Conservation (phyloP, 208 protist genomes). For the Wallacemonas collosoma region DNA sequence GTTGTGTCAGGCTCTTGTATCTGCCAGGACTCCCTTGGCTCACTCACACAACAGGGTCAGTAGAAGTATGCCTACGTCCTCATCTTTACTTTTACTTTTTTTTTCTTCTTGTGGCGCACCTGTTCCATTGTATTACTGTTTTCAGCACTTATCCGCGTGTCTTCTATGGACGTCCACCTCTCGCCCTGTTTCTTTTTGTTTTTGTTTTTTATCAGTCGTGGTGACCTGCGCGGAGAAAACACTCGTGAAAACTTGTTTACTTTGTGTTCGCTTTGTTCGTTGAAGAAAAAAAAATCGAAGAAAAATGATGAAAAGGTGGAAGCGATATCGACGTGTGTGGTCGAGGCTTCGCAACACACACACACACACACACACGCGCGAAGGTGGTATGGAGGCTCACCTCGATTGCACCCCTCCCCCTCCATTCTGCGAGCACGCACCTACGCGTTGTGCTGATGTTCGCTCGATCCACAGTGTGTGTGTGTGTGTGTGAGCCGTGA, state of each 20-base stretch:
- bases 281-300: not conserved
- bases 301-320: not conserved
- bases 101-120: constrained; percentile 4
- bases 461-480: too few relatives aligned
- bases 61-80: not conserved
- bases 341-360: too few relatives aligned
- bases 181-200: constrained; percentile 1
- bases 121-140: not conserved
- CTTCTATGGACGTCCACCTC: too few relatives aligned
- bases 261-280: not conserved
- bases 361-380: too few relatives aligned
- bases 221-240: not conserved
- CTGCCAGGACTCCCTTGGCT: too few relatives aligned
- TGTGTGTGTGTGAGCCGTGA: too few relatives aligned
- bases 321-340: not conserved
- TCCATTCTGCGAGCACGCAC: too few relatives aligned
- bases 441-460: too few relatives aligned
- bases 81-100: constrained; percentile 2
- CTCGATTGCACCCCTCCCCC: too few relatives aligned
- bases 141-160: too few relatives aligned
- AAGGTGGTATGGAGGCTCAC: too few relatives aligned
- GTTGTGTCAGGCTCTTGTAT: not conserved
- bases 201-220: constrained; percentile 10
- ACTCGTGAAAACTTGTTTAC: not conserved
- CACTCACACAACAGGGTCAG: not conserved